Evolutionary conservation across 2,329 filamentous ascomycete species (phyloP), one percentile per base, ranked within the genome.

Genomic region (Fusarium protoensiforme): DNA sequence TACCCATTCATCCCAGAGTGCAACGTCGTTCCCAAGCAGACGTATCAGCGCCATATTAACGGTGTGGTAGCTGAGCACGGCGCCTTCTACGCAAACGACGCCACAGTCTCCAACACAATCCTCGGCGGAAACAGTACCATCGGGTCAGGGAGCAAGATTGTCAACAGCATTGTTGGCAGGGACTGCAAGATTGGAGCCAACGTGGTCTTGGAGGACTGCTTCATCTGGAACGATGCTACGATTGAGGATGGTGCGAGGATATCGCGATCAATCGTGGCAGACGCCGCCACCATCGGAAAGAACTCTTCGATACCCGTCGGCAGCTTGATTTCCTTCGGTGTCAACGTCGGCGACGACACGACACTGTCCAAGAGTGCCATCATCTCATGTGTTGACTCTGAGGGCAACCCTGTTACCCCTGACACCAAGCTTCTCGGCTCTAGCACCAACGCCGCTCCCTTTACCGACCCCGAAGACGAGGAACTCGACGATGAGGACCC

Each of bases 1-100:
- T 96, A 95, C 77, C 96, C 96, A 1, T 88, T 98, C 46, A 93
- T 94, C 65, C 96, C 96, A 3, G 95, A 98, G 80, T 95, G 92
- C 80, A 98, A 98, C 78, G 84, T 98, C 24, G 85, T 96, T 2
- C 89, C 90, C 1, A 92, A 90, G 46, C 94, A 98, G 75, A 91
- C 90, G 2, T 98, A 96, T 81, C 89, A 90, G 72, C 87, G 92
- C 64, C 87, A 90, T 67, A 91, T 90, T 68, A 89, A 92, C 31
- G 91, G 91, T 39, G 87, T 94, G 22, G 95, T 95, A 78, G 90
- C 93, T 72, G 95, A 98, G 82, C 89, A 93, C 64, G 91, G 92
- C 14, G 94, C 97, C 2, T 89, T 91, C 35, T 83, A 97, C 27
- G 92, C 92, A 14, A 88, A 92, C 59, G 92, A 92, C n/a, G 92